These are phyloP conservation scores for Galerina marginata DNA, from an alignment of 768 basidiomycete genomes.

Conservation along the genomic window DNA sequence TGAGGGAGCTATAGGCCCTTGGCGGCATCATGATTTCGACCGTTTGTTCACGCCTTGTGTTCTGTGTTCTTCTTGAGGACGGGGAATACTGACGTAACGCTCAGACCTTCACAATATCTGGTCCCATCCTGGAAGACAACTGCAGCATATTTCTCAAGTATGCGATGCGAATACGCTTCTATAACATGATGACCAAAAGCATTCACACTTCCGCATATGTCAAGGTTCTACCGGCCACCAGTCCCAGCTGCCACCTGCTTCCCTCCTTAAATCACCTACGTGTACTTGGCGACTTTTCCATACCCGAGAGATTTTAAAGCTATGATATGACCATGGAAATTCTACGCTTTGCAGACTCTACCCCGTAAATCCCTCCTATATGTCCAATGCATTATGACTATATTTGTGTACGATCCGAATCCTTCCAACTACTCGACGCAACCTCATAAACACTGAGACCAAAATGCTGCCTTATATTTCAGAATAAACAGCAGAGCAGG, in stretches of 20 bases:
- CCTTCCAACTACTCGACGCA: not conserved
- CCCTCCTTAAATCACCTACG: not conserved
- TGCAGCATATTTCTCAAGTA: not conserved
- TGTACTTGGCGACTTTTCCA: no score
- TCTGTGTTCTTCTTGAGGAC: no score
- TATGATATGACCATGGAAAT: no score
- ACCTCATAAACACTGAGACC: constrained; percentile 12
- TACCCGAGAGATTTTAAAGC: no score
- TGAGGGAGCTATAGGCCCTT: no score
- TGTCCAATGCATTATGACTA: no score
- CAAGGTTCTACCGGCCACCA: not conserved
- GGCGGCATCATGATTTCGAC: no score
- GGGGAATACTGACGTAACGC: not conserved
- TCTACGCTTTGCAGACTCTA: no score
- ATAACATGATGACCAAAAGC: not conserved
- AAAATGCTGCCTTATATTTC: not conserved
- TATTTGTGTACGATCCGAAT: no score
- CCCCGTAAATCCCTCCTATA: no score
- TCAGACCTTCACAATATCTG: not conserved
- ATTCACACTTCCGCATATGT: not conserved
- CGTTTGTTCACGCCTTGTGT: no score
- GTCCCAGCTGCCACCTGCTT: not conserved
- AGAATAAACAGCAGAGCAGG: not conserved
- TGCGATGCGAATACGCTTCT: not conserved
- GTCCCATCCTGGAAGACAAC: not conserved